Base-by-base conservation (phyloP, 148 eudicot species). In the Vaccinium myrtillus region DNA sequence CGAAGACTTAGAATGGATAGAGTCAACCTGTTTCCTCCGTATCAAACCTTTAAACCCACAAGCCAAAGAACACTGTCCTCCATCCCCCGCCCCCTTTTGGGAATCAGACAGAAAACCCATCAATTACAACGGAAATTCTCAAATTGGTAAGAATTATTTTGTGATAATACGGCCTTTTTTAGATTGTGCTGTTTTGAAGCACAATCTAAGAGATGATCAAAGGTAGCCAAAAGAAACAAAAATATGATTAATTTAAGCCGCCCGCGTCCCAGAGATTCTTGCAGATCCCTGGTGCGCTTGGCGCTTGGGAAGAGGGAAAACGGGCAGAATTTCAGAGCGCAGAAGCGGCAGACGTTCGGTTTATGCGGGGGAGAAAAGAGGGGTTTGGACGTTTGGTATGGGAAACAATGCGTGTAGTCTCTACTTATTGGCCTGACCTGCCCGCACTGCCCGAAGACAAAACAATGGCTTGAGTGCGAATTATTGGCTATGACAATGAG, bases 1-100 rank as follows among this genome's bases (percentile, higher is more conserved):
- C 5, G 95, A 89, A 30, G 91, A 79, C 85, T 84, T 86, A 0
- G 89, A 78, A 87, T 92, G 90, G 75, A 85, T 87, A 6, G 93
- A 93, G 88, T 94, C 98, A 80, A 95, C 98, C 84, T 90, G 91
- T 82, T 95, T 95, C 86, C 98, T 95, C 84, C 98, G 94, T 48
- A 87, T 86, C 54, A 95, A 87, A 85, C 92, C 83, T 84, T 84
- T 89, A 65, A 91, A 90, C 51, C 83, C 83, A 46, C 71, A 55
- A 89, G 83, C 82, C 87, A 88, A 84, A 78, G 82, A 81, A 73
- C 54, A n/a, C n/a, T 77, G 25, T 18, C 81, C 87, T 27, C 49
- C 76, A 48, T 5, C 79, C 61, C 81, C 84, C 79, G 61, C 56
- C 77, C 71, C 65, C 32, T 79, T 84, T 65, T 88, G 87, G 10